Percentiles rank a stretch among this genome's conserved stretches.
Conservation (phyloP, 495 filamentous ascomycete genomes). For the Penicillium desertorum region DNA sequence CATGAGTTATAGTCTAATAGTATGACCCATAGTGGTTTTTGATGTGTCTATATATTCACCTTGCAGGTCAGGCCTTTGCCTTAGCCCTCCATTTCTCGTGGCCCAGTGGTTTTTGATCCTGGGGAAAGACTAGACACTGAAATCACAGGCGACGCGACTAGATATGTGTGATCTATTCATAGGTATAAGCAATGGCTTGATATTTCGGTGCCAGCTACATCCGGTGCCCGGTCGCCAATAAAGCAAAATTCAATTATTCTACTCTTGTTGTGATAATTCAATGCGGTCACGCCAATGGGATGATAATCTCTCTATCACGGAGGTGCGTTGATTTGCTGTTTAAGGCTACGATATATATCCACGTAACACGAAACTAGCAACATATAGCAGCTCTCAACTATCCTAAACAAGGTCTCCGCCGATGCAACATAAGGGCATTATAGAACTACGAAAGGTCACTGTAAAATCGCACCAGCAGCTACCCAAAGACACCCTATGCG, state of each 20-base stretch:
- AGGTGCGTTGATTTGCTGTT: background rate
- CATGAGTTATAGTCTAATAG: background rate
- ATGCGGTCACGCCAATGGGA: too few species aligned
- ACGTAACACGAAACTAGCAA: background rate
- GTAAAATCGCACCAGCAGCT: background rate
- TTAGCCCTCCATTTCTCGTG: background rate
- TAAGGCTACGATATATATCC: background rate
- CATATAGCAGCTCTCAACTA: background rate
- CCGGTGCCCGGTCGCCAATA: background rate
- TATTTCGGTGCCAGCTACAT: background rate
- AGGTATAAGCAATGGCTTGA: background rate
- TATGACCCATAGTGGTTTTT: background rate
- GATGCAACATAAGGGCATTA: too few species aligned
- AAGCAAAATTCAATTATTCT: background rate
- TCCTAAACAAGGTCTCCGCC: background rate
- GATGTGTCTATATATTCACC: background rate
- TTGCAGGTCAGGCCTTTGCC: background rate
- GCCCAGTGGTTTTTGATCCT: background rate
- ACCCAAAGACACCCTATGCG: background rate
- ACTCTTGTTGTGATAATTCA: background rate
- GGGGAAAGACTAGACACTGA: background rate
- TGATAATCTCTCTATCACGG: too few species aligned
- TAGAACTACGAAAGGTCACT: background rate
- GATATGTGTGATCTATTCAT: background rate
- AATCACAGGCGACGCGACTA: background rate